phyloP scores from a whole-genome alignment of 768 basidiomycete genomes.

The Tylopilus sp. region DNA sequence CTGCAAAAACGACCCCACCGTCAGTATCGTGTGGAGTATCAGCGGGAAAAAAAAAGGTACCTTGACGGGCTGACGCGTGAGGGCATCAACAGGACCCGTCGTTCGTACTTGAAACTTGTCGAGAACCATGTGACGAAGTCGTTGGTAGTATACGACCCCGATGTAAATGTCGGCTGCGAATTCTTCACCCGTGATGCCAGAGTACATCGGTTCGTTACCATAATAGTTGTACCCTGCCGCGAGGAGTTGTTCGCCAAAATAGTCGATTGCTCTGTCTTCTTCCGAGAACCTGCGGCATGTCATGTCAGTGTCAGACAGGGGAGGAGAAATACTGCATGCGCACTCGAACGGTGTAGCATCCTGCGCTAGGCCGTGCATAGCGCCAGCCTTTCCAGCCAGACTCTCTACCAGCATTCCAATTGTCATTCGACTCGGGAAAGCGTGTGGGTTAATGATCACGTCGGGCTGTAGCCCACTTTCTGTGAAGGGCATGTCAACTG shows the following conservation, averaged over 20 bases:
- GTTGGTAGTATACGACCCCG: conserved; percentile 98
- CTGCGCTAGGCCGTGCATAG: conserved; percentile 97
- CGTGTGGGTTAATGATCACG: conserved; percentile 99
- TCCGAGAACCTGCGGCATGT: conserved; percentile 73
- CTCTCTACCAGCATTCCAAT: conserved; percentile 99
- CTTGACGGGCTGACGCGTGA: conserved; percentile 97
- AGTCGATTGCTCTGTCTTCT: conserved; percentile 94
- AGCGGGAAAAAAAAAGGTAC: conserved; percentile 38
- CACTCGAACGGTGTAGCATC: conserved; percentile 98
- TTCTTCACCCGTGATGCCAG: conserved; percentile 97
- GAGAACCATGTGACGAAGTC: conserved; percentile 97
- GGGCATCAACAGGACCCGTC: conserved; percentile 92
- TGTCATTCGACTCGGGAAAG: conserved; percentile 99
- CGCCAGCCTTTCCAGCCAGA: conserved; percentile 98
- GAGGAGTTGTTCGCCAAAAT: conserved; percentile 93
- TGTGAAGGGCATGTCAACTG: conserved; percentile 97
- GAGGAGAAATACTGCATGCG: conserved; percentile 27
- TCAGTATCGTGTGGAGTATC: conserved; percentile 3
- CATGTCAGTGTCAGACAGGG: conserved; percentile 9
- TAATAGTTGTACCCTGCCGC: conserved; percentile 98
- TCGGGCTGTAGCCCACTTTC: conserved; percentile 99
- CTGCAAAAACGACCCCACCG: conserved; percentile 38
- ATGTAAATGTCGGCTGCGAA: conserved; percentile 99
- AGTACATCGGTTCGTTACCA: conserved; percentile 99
- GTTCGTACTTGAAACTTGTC: conserved; percentile 99